Evolutionary conservation across 192 early-diverging fungal species (phyloP).

Genomic region (Dimargaris xerosporica): DNA sequence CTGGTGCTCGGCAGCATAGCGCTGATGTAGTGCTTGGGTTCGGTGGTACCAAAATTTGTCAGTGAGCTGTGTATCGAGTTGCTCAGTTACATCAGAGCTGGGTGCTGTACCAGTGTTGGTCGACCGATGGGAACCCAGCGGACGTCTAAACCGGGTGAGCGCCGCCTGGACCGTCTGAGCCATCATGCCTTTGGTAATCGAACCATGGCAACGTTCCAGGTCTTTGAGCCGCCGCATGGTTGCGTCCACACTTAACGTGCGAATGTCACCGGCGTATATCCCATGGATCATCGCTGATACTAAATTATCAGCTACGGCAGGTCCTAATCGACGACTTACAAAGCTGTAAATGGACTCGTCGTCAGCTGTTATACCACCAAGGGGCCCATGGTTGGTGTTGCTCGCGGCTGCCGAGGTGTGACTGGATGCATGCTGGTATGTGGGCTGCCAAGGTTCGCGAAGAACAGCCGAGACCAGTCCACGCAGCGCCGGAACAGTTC

Average conservation of each 20-base stretch:
- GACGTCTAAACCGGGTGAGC: conserved; percentile 10
- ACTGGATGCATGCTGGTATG: conserved; percentile 18
- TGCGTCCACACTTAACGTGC: conserved; percentile 55
- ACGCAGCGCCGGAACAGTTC: conserved; percentile 24
- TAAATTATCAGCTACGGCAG: conserved; percentile 57
- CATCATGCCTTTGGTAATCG: conserved; percentile 32
- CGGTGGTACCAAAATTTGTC: conserved; percentile 18
- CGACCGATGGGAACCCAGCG: conserved; percentile 17
- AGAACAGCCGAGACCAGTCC: conserved; percentile 41
- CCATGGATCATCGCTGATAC: conserved; percentile 84
- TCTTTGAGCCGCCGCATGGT: conserved; percentile 59
- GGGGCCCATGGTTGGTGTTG: conserved; percentile 6
- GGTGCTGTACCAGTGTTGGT: conserved; percentile 14
- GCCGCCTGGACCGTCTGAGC: conserved; percentile 5
- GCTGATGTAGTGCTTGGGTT: conserved; percentile 14
- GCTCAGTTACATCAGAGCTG: too few species aligned
- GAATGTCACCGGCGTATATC: conserved; percentile 81
- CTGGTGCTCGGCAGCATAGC: conserved; percentile 14
- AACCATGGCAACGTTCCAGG: conserved; percentile 40
- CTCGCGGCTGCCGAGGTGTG: conserved; percentile 10
- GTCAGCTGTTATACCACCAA: conserved; percentile 2
- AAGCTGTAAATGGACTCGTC: conserved; percentile 86
- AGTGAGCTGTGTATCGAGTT: neutral
- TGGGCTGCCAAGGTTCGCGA: conserved; percentile 34
- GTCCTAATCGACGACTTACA: conserved; percentile 60